A percentile compares a stretch with the other conserved stretches of the same genome.
These are phyloP conservation scores for Solanum hybrid DNA, from an alignment of 305 asterid species.

Conservation along the genomic window DNA sequence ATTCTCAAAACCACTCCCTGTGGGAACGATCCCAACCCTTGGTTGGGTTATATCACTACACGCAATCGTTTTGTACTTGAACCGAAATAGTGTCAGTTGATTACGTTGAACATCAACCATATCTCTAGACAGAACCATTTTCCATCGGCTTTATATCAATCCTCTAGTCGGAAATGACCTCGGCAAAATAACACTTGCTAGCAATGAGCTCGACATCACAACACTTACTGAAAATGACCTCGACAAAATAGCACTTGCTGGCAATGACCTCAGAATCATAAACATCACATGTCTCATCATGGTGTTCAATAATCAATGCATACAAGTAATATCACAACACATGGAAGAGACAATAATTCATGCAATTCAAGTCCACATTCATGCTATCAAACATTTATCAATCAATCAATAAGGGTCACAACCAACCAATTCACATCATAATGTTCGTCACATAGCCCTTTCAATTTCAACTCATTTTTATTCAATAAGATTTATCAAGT, in stretches of 20 bases:
- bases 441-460: neutral
- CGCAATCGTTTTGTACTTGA: too few relatives aligned
- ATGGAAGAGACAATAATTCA: neutral
- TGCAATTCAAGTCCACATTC: neutral
- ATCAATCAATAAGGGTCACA: neutral
- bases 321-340: neutral
- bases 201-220: neutral
- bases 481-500: neutral
- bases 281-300: neutral
- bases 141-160: neutral
- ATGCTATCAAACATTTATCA: neutral
- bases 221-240: neutral
- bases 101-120: too few relatives aligned
- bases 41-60: too few relatives aligned
- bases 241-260: neutral
- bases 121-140: neutral
- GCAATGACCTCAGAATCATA: neutral
- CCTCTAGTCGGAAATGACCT: neutral
- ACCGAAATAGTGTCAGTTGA: too few relatives aligned
- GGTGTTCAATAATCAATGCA: neutral
- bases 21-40: too few relatives aligned
- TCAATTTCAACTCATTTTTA: neutral
- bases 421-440: neutral
- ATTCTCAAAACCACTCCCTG: too few relatives aligned
- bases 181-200: neutral